Evolutionary conservation across 768 basidiomycete species (phyloP).

Genomic region (Macrolepiota albuminosa): DNA sequence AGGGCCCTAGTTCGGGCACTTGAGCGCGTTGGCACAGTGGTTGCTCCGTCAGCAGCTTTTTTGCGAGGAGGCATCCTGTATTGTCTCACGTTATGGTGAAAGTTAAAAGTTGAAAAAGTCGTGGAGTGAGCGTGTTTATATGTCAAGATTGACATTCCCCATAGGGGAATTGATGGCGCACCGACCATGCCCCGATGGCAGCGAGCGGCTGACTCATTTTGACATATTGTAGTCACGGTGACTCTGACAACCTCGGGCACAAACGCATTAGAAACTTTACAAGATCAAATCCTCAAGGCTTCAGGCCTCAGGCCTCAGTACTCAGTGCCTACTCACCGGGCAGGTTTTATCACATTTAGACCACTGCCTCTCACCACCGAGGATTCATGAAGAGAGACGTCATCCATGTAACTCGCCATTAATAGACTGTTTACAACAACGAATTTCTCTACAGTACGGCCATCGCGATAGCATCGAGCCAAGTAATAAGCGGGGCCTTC

Average conservation of each 20-base stretch:
- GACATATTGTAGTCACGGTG: neutral
- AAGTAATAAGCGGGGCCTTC: neutral
- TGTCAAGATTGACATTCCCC: slow-evolving; percentile 13
- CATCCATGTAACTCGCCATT: neutral
- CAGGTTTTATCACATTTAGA: neutral
- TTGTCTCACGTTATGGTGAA: slow-evolving; percentile 5
- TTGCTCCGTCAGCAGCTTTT: slow-evolving; percentile 29
- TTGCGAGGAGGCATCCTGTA: slow-evolving; percentile 41
- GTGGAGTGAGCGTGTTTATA: slow-evolving; percentile 8
- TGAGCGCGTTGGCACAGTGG: slow-evolving; percentile 29
- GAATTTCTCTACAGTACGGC: neutral
- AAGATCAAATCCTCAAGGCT: no score
- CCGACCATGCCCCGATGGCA: slow-evolving; percentile 10
- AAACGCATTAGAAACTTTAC: neutral
- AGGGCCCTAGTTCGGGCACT: slow-evolving; percentile 31
- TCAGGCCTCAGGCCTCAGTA: no score
- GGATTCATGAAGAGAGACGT: neutral
- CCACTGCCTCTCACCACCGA: neutral
- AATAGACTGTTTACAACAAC: neutral
- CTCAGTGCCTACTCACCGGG: neutral
- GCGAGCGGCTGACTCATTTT: slow-evolving; percentile 9
- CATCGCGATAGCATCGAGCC: neutral
- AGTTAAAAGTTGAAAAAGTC: neutral
- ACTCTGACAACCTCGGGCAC: neutral
- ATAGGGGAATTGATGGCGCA: slow-evolving; percentile 1